Base-by-base conservation (phyloP, 2,329 filamentous ascomycete genomes). In the Chalaropsis thielavioides region DNA sequence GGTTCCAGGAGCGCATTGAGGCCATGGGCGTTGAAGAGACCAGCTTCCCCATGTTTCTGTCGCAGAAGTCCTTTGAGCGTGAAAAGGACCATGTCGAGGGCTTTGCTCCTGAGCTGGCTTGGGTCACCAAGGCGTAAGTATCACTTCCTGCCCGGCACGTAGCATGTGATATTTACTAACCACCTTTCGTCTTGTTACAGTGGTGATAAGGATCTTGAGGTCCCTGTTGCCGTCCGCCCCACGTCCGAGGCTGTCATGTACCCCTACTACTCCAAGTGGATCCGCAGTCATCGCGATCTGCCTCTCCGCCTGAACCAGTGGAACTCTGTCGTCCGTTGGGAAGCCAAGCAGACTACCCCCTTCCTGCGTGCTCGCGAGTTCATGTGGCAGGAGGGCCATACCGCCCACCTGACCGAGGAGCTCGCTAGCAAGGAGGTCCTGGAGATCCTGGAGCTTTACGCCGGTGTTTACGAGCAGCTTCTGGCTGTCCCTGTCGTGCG, bases 81-180 rank as follows among this genome's bases (percentile, higher is more conserved):
- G 92, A 96, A 77, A 96, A 96, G 82, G 89, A 94, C 72, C 94
- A 99, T 75, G 89, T 99, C 68, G 92, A 99, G 76, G 94, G 94
- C n/a, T 99, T 99, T 75, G 94, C 94, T 63, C 92, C 94, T 41
- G 89, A 94, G 75, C 82, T 94, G 69, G 89, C 89, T 65, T 94
- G 89, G 89, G 89, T 94, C 35, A 94, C 89, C 63, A 89, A 90
- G 75, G 89, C 87, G 80, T 87, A 76, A 76, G 83, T 79, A 38
- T 19, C 22, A 65, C 24, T 27, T 60, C 46, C 60, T 41, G 43
- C 38, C 44, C 38, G 7, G 40, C 11, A 24, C 10, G 5, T n/a
- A 19, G 7, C 58, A 22, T 35, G 19, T 41, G 43, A 62, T 66
- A 24, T 66, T 38, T 43, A 35, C 58, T 62, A 61, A 51, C n/a